phyloP scores from a whole-genome alignment of 129 eudicot species.

The Chrysanthemum lavandulifolium region DNA sequence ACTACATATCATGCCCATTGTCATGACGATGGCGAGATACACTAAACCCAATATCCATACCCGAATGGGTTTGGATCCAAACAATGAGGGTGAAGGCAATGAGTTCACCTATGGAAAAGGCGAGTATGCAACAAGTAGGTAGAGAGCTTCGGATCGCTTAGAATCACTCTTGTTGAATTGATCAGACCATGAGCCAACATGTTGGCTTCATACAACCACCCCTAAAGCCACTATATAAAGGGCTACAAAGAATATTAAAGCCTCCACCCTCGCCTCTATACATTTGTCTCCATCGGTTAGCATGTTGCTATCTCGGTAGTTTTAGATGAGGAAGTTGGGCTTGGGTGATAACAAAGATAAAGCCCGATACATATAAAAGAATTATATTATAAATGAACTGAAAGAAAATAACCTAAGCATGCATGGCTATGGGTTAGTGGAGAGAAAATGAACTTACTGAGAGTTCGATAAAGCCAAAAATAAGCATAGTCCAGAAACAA shows the following conservation, averaged over 20 bases:
- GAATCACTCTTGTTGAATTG: constrained; percentile 60
- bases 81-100: constrained; percentile 79
- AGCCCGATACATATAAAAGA: constrained; percentile 42
- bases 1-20: constrained; percentile 74
- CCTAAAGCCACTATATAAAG: constrained; percentile 87
- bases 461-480: constrained; percentile 91
- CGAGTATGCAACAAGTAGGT: constrained; percentile 93
- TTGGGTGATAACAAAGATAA: constrained; percentile 75
- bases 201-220: constrained; percentile 90
- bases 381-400: not conserved
- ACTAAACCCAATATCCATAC: constrained; percentile 96
- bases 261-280: constrained; percentile 61
- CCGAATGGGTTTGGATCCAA: constrained; percentile 94
- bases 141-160: constrained; percentile 76
- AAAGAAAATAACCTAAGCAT: not conserved
- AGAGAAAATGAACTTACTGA: constrained; percentile 46
- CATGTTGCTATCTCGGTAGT: constrained; percentile 81
- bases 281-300: constrained; percentile 54
- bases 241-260: constrained; percentile 70
- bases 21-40: constrained; percentile 93
- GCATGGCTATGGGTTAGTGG: not conserved
- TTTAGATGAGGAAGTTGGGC: constrained; percentile 86
- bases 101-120: constrained; percentile 88
- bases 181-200: constrained; percentile 89
- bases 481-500: constrained; percentile 93